Conservation (phyloP, 108 stramenopile species). For the Aurantiochytrium sp. region DNA sequence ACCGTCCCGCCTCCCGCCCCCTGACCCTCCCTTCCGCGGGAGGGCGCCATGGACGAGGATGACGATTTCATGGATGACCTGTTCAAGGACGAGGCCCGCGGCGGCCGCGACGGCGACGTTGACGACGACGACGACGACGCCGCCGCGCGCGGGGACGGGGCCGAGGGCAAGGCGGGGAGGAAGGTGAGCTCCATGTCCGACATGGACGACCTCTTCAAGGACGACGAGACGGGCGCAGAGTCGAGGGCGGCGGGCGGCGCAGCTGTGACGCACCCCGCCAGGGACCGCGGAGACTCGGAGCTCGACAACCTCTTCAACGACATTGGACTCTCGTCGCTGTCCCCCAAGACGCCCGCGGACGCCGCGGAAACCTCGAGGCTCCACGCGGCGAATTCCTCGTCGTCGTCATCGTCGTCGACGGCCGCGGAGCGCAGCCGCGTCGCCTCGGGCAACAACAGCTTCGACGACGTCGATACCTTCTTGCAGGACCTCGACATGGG, state of each 20-base stretch:
- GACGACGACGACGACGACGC: no score
- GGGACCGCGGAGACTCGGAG: background rate
- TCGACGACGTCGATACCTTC: conserved; percentile 20
- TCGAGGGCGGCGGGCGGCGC: no score
- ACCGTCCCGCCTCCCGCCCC: no score
- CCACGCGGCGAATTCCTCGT: background rate
- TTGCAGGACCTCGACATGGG: background rate
- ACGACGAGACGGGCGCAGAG: no score
- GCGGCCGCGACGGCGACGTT: background rate
- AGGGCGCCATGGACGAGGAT: background rate
- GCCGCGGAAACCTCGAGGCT: no score
- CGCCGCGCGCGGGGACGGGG: background rate
- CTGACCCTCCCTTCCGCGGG: no score
- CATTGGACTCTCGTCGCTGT: conserved; percentile 1
- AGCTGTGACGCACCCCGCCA: no score
- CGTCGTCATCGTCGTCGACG: background rate
- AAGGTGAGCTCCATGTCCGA: background rate
- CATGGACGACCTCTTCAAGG: background rate
- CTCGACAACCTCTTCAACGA: background rate
- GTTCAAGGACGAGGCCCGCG: background rate
- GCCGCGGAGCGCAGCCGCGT: background rate
- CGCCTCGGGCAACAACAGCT: background rate
- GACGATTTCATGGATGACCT: conserved; percentile 13
- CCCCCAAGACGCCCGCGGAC: background rate
- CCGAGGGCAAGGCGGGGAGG: background rate